Conservation (phyloP, 345 rosid genomes). For the Acer yangbiense region DNA sequence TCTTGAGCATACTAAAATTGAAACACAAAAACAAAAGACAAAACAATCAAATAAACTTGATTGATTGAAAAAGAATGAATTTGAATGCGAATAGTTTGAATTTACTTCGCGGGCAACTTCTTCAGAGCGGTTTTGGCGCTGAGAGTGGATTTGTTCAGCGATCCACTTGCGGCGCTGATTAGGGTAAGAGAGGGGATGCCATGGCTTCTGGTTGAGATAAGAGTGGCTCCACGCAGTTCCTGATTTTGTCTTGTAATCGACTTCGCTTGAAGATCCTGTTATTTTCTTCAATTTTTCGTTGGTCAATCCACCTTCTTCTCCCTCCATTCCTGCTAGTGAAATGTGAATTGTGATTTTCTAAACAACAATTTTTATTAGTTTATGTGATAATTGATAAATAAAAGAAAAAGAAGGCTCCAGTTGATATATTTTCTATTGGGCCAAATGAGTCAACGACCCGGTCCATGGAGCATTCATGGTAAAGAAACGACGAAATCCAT, state of each 20-base stretch:
- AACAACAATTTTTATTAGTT: neutral
- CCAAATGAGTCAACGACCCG: neutral
- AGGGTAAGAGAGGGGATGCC: conserved; percentile 99
- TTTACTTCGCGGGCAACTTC: conserved; percentile 90
- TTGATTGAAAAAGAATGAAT: conserved; percentile 2
- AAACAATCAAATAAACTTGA: neutral
- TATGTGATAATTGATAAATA: neutral
- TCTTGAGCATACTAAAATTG: conserved; percentile 81
- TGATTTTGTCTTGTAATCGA: conserved; percentile 86
- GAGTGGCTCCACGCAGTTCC: conserved; percentile 99
- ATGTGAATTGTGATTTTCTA: too few species aligned
- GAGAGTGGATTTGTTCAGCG: conserved; percentile 90
- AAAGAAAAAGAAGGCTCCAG: too few species aligned
- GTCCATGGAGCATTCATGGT: neutral
- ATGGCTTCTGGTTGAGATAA: conserved; percentile 95
- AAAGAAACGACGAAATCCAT: too few species aligned
- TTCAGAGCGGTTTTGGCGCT: conserved; percentile 66
- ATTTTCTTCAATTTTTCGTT: conserved; percentile 55
- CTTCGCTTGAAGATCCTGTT: conserved; percentile 51
- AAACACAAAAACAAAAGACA: neutral
- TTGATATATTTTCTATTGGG: neutral
- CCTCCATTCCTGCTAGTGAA: conserved; percentile 51
- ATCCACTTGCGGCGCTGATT: conserved; percentile 99
- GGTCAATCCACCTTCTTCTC: conserved; percentile 85
- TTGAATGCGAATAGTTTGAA: neutral